Percentiles rank a stretch among this genome's conserved stretches.
Evolutionary conservation across 768 basidiomycete species (phyloP).

Genomic region (Lactarius pseudohatsudake): DNA sequence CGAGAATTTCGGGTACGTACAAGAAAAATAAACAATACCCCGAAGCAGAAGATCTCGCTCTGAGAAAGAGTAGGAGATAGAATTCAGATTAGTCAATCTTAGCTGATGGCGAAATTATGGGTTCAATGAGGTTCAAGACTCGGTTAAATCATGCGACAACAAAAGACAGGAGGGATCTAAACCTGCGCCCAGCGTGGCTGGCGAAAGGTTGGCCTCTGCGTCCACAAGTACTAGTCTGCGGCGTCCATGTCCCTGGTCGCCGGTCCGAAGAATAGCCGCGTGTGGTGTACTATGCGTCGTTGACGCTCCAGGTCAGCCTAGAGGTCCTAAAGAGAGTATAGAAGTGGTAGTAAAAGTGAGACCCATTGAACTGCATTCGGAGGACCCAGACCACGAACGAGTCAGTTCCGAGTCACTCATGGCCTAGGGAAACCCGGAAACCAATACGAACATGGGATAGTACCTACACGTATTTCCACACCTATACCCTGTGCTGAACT

Average conservation of each 20-base stretch:
- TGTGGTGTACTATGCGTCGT: conserved; percentile 18
- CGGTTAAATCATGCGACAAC: not conserved
- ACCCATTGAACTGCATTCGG: conserved; percentile 26
- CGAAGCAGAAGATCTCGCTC: too few relatives aligned
- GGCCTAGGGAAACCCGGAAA: not conserved
- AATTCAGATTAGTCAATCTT: too few relatives aligned
- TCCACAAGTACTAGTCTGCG: conserved; percentile 6
- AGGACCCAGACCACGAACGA: conserved; percentile 7
- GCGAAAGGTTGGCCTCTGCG: conserved; percentile 3
- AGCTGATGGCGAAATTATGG: not conserved
- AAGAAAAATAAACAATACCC: too few relatives aligned
- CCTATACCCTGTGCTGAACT: conserved; percentile 21
- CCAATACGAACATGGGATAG: conserved; percentile 24
- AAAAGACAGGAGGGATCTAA: not conserved
- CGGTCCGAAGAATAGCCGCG: conserved; percentile 25
- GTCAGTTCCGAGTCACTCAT: not conserved
- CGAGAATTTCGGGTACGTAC: too few relatives aligned
- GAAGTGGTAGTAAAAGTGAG: not conserved
- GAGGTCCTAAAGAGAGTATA: not conserved
- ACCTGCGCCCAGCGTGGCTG: not conserved
- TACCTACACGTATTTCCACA: conserved; percentile 27
- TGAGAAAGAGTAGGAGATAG: too few relatives aligned
- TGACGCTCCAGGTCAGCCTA: not conserved
- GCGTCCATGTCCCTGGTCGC: conserved; percentile 27
- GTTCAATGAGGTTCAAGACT: not conserved